Percentiles rank a stretch among this genome's conserved stretches.
These are phyloP conservation scores for Meyerozyma sp. DNA, from an alignment of 1,139 yeast genomes.

Conservation along the genomic window DNA sequence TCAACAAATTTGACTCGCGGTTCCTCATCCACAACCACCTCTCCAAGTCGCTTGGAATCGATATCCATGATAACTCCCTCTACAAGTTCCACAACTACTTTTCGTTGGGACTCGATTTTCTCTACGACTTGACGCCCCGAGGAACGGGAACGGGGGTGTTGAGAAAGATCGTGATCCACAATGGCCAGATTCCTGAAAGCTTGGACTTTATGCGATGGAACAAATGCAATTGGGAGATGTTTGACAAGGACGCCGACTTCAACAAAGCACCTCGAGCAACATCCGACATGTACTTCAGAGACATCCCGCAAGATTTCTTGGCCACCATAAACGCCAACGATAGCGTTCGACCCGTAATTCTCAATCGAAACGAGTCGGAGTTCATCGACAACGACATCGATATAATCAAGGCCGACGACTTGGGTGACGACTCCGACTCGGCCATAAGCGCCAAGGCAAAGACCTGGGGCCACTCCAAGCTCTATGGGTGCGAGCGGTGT, in stretches of 20 bases:
- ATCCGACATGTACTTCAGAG: constrained; percentile 28
- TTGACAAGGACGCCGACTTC: not conserved
- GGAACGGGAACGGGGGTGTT: constrained; percentile 24
- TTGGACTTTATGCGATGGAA: constrained; percentile 49
- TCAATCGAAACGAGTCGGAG: constrained; percentile 49
- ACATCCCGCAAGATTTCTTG: constrained; percentile 23
- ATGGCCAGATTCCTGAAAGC: constrained; percentile 45
- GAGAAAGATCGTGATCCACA: constrained; percentile 43
- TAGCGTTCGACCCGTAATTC: constrained; percentile 34
- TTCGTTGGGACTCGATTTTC: constrained; percentile 46
- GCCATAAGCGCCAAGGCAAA: constrained; percentile 9
- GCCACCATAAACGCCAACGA: constrained; percentile 6
- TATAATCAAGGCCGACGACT: constrained; percentile 21
- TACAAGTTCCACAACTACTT: constrained; percentile 53
- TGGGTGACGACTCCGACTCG: not conserved
- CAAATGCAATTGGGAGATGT: constrained; percentile 35
- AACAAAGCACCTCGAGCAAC: constrained; percentile 13
- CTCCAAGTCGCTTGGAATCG: constrained; percentile 7
- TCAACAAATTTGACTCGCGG: constrained; percentile 44
- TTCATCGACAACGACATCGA: constrained; percentile 36
- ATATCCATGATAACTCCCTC: constrained; percentile 14
- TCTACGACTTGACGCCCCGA: constrained; percentile 35
- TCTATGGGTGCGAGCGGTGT: constrained; percentile 40
- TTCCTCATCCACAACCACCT: constrained; percentile 35
- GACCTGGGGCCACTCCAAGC: constrained; percentile 51